Base-by-base conservation (phyloP, 306 rosid species). In the Cucurbita argyrosperma region DNA sequence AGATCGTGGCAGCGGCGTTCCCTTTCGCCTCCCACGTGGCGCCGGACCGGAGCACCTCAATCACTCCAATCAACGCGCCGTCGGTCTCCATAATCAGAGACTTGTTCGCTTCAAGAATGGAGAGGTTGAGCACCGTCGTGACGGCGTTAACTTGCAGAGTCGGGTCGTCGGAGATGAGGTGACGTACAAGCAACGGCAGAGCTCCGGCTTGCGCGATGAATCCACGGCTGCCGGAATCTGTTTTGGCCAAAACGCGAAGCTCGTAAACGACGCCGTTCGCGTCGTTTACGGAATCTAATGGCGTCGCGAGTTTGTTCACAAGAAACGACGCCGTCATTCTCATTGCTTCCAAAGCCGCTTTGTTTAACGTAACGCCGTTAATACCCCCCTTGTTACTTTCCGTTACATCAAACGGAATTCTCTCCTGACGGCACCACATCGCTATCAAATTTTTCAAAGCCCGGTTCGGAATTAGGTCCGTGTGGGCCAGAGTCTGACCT, bases 11-110 rank as follows among this genome's bases (percentile, higher is more conserved):
- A 0, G 96, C 97, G 4, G 97, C 97, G n/a, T 95, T 95, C 0
- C 92, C 96, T 51, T 87, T 95, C 5, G 99, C 96, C 53, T 95
- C 99, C 99, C 99, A 95, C 23, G 92, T 84, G 66, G 87, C 87
- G 0, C 97, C 97, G 0, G 81, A 53, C 0, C 82, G 79, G 1
- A 95, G 82, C 37, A 95, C 96, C 76, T 88, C 95, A 0, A 86
- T 75, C 1, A 95, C 80, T 26, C 93, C 96, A 82, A 82, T 88
- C 10, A 91, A 7, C 0, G 82, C 96, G 15, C 97, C 96, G 47
- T 88, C 92, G 0, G 88, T 91, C 9, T 95, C 96, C 91, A 91
- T 88, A 4, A 95, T 91, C 76, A 80, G 74, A 0, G 74, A 58
- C 46, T 91, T 95, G 77, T 95, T 95, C 10, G 86, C 85, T 16